Evolutionary conservation across 192 early-diverging fungal genomes (phyloP).

Genomic region (Linnemannia exigua): DNA sequence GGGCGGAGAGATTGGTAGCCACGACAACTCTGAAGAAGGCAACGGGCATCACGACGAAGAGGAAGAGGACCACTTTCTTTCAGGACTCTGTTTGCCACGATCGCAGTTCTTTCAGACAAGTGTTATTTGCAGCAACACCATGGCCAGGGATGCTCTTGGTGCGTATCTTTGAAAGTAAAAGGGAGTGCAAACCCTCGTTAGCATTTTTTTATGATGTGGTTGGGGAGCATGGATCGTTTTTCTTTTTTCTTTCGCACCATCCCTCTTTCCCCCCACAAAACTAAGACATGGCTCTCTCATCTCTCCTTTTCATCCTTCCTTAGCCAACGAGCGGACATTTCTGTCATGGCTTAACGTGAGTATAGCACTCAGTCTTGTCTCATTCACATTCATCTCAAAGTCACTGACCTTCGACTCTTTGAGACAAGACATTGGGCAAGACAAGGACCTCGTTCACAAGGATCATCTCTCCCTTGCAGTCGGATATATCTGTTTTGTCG

Average conservation of each 20-base stretch:
- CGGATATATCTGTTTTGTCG: constrained; percentile 39
- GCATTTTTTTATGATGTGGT: neutral
- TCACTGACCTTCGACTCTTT: constrained; percentile 22
- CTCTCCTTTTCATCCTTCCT: neutral
- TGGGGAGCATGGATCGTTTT: neutral
- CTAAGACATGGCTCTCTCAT: neutral
- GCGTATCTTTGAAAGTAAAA: too few species aligned
- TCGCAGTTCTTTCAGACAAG: constrained; percentile 48
- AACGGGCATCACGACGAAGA: constrained; percentile 1
- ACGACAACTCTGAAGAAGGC: neutral
- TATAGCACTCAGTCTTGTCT: constrained; percentile 35
- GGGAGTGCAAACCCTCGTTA: too few species aligned
- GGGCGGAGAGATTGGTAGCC: neutral
- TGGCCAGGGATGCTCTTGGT: constrained; percentile 53
- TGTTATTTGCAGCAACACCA: constrained; percentile 54
- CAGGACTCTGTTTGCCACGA: constrained; percentile 30
- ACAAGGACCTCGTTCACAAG: neutral
- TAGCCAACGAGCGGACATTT: constrained; percentile 52
- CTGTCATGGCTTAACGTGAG: constrained; percentile 36
- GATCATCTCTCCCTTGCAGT: constrained; percentile 19
- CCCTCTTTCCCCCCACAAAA: neutral
- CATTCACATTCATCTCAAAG: constrained; percentile 40
- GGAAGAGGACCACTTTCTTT: constrained; percentile 30
- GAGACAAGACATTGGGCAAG: neutral
- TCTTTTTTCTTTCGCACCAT: neutral